Conservation (phyloP, 441 rosid genomes). For the Mallotus japonicus region DNA sequence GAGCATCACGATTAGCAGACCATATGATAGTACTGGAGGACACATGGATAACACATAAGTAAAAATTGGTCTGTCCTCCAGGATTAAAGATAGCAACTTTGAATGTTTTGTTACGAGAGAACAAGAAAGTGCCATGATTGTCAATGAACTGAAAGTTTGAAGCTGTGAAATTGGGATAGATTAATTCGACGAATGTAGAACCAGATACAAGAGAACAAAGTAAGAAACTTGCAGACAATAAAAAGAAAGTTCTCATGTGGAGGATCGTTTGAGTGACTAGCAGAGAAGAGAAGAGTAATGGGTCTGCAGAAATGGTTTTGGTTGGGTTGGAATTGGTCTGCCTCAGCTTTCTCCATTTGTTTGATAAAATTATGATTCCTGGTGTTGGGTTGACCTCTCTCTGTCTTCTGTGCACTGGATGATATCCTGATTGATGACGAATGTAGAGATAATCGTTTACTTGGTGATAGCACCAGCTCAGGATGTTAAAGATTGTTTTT, state of each 20-base stretch:
- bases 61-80: slow-evolving; percentile 40
- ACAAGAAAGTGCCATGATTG: slow-evolving; percentile 61
- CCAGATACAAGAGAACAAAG: slow-evolving; percentile 38
- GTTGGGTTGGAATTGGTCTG: slow-evolving; percentile 29
- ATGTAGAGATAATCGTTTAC: slow-evolving; percentile 20
- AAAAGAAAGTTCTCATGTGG: slow-evolving; percentile 43
- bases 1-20: slow-evolving; percentile 69
- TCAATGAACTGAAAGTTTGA: slow-evolving; percentile 52
- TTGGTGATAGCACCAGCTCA: slow-evolving; percentile 28
- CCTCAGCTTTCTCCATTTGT: slow-evolving; percentile 18
- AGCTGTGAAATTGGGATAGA: slow-evolving; percentile 71
- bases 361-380: slow-evolving; percentile 25
- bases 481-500: background rate
- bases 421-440: slow-evolving; percentile 27
- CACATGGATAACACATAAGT: slow-evolving; percentile 68
- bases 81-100: slow-evolving; percentile 68
- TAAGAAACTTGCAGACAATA: slow-evolving; percentile 36
- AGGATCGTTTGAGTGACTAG: slow-evolving; percentile 22
- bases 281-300: slow-evolving; percentile 17
- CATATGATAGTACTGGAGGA: slow-evolving; percentile 59
- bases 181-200: slow-evolving; percentile 39
- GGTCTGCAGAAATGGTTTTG: slow-evolving; percentile 18
- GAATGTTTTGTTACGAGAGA: slow-evolving; percentile 55
- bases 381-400: slow-evolving; percentile 37
- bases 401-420: slow-evolving; percentile 19